Conservation (phyloP, 1,284 basidiomycete species). For the Cryptococcus jaspeensis region DNA sequence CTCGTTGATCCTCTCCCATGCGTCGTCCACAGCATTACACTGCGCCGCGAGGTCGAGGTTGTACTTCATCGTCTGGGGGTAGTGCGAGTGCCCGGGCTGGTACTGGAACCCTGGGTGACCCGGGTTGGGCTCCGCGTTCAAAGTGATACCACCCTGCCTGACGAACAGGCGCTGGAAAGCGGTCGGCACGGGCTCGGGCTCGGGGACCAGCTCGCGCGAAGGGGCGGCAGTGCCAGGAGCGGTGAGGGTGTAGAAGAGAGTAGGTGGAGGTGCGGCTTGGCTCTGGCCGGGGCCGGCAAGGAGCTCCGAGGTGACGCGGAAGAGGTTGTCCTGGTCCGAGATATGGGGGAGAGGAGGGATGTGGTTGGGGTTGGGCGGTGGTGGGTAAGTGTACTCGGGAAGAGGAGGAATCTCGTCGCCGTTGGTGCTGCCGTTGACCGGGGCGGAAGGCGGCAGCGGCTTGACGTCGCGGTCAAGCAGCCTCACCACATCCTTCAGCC, state of each 20-base stretch:
- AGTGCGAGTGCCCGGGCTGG: conserved; percentile 29
- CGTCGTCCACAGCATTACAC: conserved; percentile 47
- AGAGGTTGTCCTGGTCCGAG: conserved; percentile 46
- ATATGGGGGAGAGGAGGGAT: conserved; percentile 42
- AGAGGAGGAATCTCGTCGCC: no score
- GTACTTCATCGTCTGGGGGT: conserved; percentile 39
- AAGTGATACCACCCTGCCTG: conserved; percentile 41
- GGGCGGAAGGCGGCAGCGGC: not conserved
- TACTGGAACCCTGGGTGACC: conserved; percentile 28
- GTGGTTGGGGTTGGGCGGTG: conserved; percentile 5
- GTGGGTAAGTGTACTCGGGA: not conserved
- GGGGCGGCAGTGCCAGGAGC: conserved; percentile 22
- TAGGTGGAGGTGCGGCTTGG: conserved; percentile 20
- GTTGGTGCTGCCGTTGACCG: no score
- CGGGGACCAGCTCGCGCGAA: not conserved
- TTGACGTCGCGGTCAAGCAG: conserved; percentile 38
- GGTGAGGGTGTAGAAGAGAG: conserved; percentile 30
- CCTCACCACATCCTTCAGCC: conserved; percentile 43
- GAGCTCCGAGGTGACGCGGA: conserved; percentile 46
- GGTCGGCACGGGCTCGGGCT: conserved; percentile 28
- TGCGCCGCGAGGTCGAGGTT: conserved; percentile 47
- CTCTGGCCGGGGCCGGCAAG: conserved; percentile 14
- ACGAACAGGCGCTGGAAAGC: conserved; percentile 49
- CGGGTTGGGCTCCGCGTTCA: conserved; percentile 38
- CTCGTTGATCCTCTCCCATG: conserved; percentile 50